Conservation (phyloP, 2,329 filamentous ascomycete species). For the Fusarium sulawesiense region DNA sequence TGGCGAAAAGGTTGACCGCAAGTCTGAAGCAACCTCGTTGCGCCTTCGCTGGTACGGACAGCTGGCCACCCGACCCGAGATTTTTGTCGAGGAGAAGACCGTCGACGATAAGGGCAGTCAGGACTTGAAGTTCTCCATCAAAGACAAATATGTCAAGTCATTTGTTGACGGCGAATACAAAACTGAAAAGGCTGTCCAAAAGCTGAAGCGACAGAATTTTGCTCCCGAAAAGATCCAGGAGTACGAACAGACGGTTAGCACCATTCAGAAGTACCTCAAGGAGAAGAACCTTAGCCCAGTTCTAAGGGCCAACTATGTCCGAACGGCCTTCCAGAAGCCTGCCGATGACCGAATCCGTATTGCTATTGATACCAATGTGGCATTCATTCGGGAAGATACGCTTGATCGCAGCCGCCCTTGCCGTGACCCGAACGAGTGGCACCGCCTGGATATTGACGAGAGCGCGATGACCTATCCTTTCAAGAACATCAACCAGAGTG, state of each 20-base stretch:
- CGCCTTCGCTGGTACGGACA: constrained; percentile 93
- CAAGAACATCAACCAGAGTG: constrained; percentile 85
- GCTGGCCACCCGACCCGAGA: constrained; percentile 79
- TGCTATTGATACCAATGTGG: constrained; percentile 91
- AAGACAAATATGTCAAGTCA: constrained; percentile 90
- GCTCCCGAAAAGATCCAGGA: constrained; percentile 73
- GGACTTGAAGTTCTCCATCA: constrained; percentile 85
- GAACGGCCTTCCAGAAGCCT: constrained; percentile 96
- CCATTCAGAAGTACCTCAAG: constrained; percentile 83
- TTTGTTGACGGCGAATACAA: constrained; percentile 90
- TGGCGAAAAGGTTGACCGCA: constrained; percentile 81
- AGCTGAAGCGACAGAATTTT: constrained; percentile 83
- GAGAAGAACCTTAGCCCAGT: constrained; percentile 84
- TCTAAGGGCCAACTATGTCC: constrained; percentile 90
- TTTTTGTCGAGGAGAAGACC: constrained; percentile 90
- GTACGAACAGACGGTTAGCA: constrained; percentile 77
- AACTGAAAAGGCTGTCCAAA: constrained; percentile 89
- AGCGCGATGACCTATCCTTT: constrained; percentile 88
- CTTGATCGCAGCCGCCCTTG: constrained; percentile 88
- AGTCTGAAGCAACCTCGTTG: constrained; percentile 81
- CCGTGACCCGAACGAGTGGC: constrained; percentile 89
- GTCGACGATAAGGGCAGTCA: constrained; percentile 80
- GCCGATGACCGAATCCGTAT: constrained; percentile 90
- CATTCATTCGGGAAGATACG: constrained; percentile 82
- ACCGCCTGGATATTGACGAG: constrained; percentile 89